phyloP scores from a whole-genome alignment of 306 rosid genomes.

The Rosa multiflora region DNA sequence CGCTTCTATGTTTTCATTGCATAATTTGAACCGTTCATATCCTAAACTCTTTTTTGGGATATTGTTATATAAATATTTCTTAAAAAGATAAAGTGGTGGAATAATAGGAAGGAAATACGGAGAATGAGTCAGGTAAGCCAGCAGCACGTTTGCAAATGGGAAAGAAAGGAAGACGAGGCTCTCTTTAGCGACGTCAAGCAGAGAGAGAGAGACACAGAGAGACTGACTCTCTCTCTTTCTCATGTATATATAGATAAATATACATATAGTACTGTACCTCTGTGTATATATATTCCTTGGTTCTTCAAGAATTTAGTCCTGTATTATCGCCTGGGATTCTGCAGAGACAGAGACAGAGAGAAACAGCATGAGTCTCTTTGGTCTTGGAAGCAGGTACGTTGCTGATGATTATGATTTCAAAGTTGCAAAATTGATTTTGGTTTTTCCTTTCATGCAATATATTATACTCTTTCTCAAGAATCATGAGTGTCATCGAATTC shows the following conservation, averaged over 20 bases:
- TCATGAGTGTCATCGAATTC: neutral
- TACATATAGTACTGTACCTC: neutral
- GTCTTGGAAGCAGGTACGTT: conserved; percentile 80
- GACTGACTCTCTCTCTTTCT: conserved; percentile 4
- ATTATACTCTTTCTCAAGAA: neutral
- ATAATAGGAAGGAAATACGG: conserved; percentile 7
- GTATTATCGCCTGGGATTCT: conserved; percentile 43
- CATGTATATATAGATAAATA: conserved; percentile 13
- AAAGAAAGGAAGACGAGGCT: conserved; percentile 28
- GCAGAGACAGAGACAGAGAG: conserved; percentile 27
- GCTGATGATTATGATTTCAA: neutral
- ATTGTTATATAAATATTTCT: neutral
- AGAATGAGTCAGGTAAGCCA: conserved; percentile 39
- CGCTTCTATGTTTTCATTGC: neutral
- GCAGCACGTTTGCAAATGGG: conserved; percentile 47
- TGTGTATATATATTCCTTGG: conserved; percentile 6
- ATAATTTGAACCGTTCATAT: neutral
- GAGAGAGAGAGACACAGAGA: conserved; percentile 12
- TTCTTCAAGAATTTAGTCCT: conserved; percentile 27
- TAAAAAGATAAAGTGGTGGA: neutral
- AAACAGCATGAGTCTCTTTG: conserved; percentile 84
- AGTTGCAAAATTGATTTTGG: neutral
- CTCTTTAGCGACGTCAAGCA: conserved; percentile 31
- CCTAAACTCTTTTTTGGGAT: neutral
- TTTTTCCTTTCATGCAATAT: neutral